phyloP scores from a whole-genome alignment of 768 basidiomycete genomes.

The Termitomyces sp. region DNA sequence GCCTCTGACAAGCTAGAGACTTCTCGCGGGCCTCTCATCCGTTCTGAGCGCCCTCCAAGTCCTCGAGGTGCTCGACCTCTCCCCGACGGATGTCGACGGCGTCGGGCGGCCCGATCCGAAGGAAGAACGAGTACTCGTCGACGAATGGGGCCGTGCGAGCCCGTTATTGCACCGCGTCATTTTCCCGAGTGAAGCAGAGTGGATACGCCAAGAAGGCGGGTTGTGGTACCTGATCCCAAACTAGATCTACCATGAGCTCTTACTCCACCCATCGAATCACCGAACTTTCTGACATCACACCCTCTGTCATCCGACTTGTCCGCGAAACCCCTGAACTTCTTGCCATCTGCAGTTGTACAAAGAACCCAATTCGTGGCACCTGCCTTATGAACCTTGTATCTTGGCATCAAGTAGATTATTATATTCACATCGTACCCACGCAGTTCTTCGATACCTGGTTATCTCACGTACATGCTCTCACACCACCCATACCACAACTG shows the following conservation, averaged over 20 bases:
- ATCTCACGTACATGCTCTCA: background rate
- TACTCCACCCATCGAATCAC: background rate
- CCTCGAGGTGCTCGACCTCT: slow-evolving; percentile 51
- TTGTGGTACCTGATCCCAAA: slow-evolving; percentile 23
- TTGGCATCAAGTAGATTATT: background rate
- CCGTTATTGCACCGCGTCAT: slow-evolving; percentile 45
- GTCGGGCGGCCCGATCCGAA: slow-evolving; percentile 32
- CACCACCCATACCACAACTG: background rate
- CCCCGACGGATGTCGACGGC: slow-evolving; percentile 48
- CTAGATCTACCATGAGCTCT: background rate
- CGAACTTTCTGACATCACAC: background rate
- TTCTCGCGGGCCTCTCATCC: slow-evolving; percentile 54
- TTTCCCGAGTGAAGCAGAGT: slow-evolving; percentile 53
- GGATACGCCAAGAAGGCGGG: slow-evolving; percentile 31
- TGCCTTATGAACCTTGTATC: background rate
- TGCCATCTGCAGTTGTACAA: background rate
- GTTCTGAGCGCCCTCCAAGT: slow-evolving; percentile 45
- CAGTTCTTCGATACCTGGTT: background rate
- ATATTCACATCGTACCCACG: background rate
- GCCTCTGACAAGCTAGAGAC: slow-evolving; percentile 31
- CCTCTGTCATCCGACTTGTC: background rate
- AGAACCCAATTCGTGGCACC: background rate
- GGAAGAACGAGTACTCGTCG: slow-evolving; percentile 48
- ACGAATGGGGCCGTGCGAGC: slow-evolving; percentile 50
- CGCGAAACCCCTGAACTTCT: background rate